These are phyloP conservation scores for Ophiostoma novo-ulmi DNA, from an alignment of 2,329 filamentous ascomycete genomes.

Conservation along the genomic window DNA sequence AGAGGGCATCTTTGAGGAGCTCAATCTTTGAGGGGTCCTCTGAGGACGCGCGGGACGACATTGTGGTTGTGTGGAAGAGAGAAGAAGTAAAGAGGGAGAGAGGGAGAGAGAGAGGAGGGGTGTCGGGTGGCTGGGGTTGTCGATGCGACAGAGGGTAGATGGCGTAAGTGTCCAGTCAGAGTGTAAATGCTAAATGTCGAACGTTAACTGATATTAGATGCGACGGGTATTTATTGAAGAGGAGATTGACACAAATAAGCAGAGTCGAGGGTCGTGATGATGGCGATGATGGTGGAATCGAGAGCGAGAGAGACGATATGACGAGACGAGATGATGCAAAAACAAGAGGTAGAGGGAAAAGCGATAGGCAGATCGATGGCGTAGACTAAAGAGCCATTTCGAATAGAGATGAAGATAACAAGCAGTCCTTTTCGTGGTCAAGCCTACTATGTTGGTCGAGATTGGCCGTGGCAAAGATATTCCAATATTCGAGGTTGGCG, in stretches of 20 bases:
- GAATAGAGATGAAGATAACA: not conserved
- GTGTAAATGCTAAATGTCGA: not conserved
- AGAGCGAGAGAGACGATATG: not conserved
- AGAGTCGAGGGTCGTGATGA: not conserved
- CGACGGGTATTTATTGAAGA: not conserved
- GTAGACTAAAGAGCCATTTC: constrained; percentile 11
- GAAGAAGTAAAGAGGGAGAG: not conserved
- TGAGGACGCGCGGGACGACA: constrained; percentile 28
- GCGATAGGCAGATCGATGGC: not conserved
- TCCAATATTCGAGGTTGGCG: constrained; percentile 17
- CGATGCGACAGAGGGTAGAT: not conserved
- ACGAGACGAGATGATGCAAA: not conserved
- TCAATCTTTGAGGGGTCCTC: constrained; percentile 41
- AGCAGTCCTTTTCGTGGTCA: not conserved
- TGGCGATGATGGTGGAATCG: not conserved
- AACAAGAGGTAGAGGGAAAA: not conserved
- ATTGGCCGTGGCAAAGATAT: not conserved
- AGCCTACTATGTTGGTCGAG: not conserved
- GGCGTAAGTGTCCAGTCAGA: not conserved
- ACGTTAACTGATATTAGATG: not conserved
- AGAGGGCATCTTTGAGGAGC: constrained; percentile 53
- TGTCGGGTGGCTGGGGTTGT: not conserved
- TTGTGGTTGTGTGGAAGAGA: constrained; percentile 10
- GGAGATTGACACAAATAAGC: not conserved
- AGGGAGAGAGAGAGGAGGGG: not conserved